These are phyloP conservation scores for Alternaria novae-zelandiae DNA, from an alignment of 2,329 filamentous ascomycete genomes.

Conservation along the genomic window DNA sequence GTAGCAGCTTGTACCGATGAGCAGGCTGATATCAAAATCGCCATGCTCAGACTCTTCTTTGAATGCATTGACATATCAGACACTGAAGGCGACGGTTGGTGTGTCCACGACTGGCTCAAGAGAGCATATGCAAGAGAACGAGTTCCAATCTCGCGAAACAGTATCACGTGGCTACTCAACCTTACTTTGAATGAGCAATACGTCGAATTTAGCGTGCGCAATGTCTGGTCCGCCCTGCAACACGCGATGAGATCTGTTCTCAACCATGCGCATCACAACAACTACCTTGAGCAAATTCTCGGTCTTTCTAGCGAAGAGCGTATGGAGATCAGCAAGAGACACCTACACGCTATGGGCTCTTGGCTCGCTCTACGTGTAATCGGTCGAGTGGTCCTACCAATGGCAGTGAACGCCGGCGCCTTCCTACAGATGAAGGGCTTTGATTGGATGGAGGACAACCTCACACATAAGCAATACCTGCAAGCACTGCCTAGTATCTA, in stretches of 20 bases:
- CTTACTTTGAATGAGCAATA: constrained; percentile 9
- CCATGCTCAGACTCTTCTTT: constrained; percentile 20
- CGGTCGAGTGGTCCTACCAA: constrained; percentile 13
- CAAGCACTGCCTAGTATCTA: constrained; percentile 16
- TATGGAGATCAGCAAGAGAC: not conserved
- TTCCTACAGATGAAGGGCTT: constrained; percentile 22
- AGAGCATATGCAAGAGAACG: constrained; percentile 17
- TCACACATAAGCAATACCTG: constrained; percentile 12
- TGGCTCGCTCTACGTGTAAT: constrained; percentile 15
- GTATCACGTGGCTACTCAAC: constrained; percentile 20
- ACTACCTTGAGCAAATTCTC: not conserved
- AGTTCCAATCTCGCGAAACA: constrained; percentile 19
- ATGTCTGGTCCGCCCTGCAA: constrained; percentile 17
- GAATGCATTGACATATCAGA: constrained; percentile 20
- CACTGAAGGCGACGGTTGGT: constrained; percentile 16
- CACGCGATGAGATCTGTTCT: constrained; percentile 15
- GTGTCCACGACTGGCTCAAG: constrained; percentile 22
- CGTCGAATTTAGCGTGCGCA: constrained; percentile 13
- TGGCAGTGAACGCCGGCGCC: constrained; percentile 15
- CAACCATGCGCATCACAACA: constrained; percentile 6
- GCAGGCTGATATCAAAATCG: constrained; percentile 14
- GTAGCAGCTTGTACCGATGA: constrained; percentile 7
- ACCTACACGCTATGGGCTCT: constrained; percentile 2
- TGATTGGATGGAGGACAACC: constrained; percentile 19
- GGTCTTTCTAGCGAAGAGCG: not conserved